Percentiles rank a stretch among this genome's conserved stretches.
Evolutionary conservation across 2,329 filamentous ascomycete species (phyloP).

Genomic region (Nannizziopsis barbatae): DNA sequence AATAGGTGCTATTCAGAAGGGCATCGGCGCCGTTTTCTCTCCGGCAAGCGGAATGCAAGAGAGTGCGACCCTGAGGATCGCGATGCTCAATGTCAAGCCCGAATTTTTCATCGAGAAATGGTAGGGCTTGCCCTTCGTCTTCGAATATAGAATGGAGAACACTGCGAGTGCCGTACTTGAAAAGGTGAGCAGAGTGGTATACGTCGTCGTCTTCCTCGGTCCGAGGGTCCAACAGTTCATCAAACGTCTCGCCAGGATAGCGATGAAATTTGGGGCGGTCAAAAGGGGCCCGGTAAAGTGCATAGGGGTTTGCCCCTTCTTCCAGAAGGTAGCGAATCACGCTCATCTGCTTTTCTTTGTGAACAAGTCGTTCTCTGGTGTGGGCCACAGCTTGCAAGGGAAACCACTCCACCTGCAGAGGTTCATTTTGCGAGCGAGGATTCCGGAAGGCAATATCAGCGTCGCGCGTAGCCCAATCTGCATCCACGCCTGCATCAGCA

Average conservation of each 20-base stretch:
- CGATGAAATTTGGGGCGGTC: constrained; percentile 2
- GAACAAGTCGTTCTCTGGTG: background rate
- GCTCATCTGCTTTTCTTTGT: constrained; percentile 6
- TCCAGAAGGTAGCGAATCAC: constrained; percentile 9
- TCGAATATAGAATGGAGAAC: constrained; percentile 15
- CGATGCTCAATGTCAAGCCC: constrained; percentile 13
- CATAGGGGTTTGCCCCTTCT: constrained; percentile 8
- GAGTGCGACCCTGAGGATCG: constrained; percentile 13
- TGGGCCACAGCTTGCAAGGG: constrained; percentile 9
- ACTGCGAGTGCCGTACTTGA: constrained; percentile 11
- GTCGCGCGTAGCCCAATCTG: constrained; percentile 10
- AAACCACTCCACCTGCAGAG: constrained; percentile 1
- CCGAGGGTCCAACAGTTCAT: constrained; percentile 4
- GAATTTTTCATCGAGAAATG: constrained; percentile 9
- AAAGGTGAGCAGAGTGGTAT: background rate
- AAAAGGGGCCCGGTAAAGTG: constrained; percentile 10
- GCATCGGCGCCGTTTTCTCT: constrained; percentile 12
- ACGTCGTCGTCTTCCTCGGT: background rate
- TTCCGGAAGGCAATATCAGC: constrained; percentile 1
- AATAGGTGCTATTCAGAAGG: background rate
- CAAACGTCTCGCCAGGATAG: constrained; percentile 10
- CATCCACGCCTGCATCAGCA: constrained; percentile 6
- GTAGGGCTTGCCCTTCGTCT: constrained; percentile 9
- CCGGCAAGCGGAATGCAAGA: constrained; percentile 13
- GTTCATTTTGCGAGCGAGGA: background rate